A percentile compares a stretch with the other conserved stretches of the same genome.
Conservation (phyloP, 164 flowering plant species). For the grape (Vitis vinifera) region DNA sequence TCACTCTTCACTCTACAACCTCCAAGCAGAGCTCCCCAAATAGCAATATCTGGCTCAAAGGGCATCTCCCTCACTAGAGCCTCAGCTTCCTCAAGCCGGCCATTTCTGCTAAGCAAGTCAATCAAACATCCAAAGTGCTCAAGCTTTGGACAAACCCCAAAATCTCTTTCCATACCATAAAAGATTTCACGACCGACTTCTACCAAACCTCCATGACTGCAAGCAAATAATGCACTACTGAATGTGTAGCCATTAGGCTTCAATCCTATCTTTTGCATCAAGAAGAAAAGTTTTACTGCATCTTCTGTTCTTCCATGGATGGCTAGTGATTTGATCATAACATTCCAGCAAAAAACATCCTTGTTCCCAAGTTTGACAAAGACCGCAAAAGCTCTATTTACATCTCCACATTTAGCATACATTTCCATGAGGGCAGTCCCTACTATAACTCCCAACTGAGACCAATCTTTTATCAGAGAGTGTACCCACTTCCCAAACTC, state of each 20-base stretch:
- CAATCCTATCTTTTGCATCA: constrained; percentile 28
- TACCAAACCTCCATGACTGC: constrained; percentile 47
- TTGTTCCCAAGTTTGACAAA: constrained; percentile 34
- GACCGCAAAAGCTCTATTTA: constrained; percentile 29
- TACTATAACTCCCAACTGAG: constrained; percentile 15
- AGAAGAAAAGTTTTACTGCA: constrained; percentile 33
- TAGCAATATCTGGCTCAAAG: constrained; percentile 34
- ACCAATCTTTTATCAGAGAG: constrained; percentile 27
- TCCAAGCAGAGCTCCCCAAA: constrained; percentile 50
- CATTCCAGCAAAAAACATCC: constrained; percentile 47
- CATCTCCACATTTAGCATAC: constrained; percentile 57
- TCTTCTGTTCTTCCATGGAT: constrained; percentile 23
- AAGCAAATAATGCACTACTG: constrained; percentile 34
- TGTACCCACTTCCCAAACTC: constrained; percentile 44
- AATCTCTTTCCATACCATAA: constrained; percentile 30
- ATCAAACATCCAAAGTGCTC: constrained; percentile 45
- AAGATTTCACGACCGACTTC: constrained; percentile 38
- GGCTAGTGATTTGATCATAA: constrained; percentile 44
- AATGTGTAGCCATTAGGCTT: constrained; percentile 41
- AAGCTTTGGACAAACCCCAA: constrained; percentile 29
- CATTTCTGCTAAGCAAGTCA: constrained; percentile 44
- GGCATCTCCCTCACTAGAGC: constrained; percentile 37
- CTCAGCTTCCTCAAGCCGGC: constrained; percentile 39
- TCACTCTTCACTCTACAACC: constrained; percentile 38
- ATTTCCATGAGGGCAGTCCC: constrained; percentile 31